Conservation (phyloP, 768 basidiomycete genomes). For the Calocera cornea region DNA sequence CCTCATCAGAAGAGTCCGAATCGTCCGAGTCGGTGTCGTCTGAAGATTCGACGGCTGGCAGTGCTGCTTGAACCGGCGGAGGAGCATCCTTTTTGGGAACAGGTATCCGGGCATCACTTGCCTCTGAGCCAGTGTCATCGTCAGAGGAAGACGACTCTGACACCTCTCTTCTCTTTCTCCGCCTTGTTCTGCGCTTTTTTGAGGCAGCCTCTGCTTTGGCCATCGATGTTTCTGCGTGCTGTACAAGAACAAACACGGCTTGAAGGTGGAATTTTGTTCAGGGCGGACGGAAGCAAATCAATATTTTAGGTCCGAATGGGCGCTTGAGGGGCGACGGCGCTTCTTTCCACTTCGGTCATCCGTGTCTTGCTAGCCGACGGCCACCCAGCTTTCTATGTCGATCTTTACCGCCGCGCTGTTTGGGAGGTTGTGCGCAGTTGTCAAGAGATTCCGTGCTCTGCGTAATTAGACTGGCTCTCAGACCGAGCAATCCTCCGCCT, state of each 20-base stretch:
- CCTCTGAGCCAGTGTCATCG: not conserved
- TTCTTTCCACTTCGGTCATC: not conserved
- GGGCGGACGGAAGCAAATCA: not conserved
- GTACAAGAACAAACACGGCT: not conserved
- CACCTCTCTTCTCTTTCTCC: not conserved
- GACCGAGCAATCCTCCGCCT: no score
- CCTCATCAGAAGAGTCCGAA: not conserved
- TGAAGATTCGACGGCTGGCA: not conserved
- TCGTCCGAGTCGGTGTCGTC: not conserved
- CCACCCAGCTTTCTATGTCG: no score
- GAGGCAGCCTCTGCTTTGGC: not conserved
- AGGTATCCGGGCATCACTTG: not conserved
- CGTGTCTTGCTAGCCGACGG: no score
- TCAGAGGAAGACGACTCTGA: not conserved
- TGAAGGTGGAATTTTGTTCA: not conserved
- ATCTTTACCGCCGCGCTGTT: no score
- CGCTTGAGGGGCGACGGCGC: not conserved
- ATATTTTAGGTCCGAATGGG: not conserved
- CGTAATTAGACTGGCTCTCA: no score
- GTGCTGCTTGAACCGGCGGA: not conserved
- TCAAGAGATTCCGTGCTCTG: no score
- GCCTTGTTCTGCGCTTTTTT: not conserved
- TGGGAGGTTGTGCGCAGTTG: no score
- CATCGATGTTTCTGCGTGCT: not conserved
- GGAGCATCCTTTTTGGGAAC: not conserved